Evolutionary conservation across 805 yeast genomes (phyloP).

Genomic region (Saccharomycopsis sp.): DNA sequence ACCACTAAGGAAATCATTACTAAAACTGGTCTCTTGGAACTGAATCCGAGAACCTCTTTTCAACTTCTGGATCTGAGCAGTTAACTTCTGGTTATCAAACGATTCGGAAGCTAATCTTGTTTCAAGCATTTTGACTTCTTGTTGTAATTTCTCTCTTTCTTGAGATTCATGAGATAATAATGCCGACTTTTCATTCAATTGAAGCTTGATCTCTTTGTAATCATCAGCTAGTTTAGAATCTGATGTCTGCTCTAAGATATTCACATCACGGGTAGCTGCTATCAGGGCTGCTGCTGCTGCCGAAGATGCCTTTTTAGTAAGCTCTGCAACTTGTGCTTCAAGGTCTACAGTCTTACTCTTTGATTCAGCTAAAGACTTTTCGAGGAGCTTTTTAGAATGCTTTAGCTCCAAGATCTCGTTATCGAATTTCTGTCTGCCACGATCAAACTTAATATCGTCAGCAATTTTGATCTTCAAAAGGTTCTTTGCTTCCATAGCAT

Average conservation of each 20-base stretch:
- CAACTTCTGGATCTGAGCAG: conserved; percentile 36
- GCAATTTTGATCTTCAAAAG: conserved; percentile 36
- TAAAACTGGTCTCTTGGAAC: conserved; percentile 23
- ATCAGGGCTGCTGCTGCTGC: conserved; percentile 1
- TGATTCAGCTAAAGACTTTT: conserved; percentile 26
- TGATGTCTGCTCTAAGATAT: neutral
- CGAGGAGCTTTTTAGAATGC: conserved; percentile 22
- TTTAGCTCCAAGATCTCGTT: conserved; percentile 35
- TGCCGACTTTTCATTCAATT: conserved; percentile 47
- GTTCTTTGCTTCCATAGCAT: conserved; percentile 37
- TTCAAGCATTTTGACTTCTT: conserved; percentile 55
- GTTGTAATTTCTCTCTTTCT: conserved; percentile 39
- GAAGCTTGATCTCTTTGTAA: conserved; percentile 42
- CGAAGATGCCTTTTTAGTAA: conserved; percentile 22
- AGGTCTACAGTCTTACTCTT: conserved; percentile 30
- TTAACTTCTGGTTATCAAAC: conserved; percentile 46
- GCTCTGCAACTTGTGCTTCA: conserved; percentile 28
- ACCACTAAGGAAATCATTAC: conserved; percentile 18
- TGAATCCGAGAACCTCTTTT: conserved; percentile 27
- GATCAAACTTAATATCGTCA: conserved; percentile 38
- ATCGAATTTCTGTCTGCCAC: conserved; percentile 40
- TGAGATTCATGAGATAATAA: conserved; percentile 40
- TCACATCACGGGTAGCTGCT: neutral
- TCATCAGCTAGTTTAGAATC: conserved; percentile 29
- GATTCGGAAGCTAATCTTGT: conserved; percentile 61